A percentile compares a stretch with the other conserved stretches of the same genome.
phyloP scores from a whole-genome alignment of 306 rosid genomes.

The Begonia loranthoides region DNA sequence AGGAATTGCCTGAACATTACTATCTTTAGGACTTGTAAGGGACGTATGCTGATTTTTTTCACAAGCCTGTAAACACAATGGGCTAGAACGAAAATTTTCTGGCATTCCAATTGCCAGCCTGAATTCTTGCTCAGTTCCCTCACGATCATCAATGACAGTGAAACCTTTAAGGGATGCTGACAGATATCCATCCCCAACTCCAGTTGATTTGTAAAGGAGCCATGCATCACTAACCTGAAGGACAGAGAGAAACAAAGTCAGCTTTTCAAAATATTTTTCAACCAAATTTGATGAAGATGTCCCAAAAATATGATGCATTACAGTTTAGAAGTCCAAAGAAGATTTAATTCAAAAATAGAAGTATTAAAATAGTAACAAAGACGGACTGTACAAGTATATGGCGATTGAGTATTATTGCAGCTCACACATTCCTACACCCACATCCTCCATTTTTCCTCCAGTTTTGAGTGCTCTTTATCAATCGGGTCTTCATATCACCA shows the following conservation, averaged over 20 bases:
- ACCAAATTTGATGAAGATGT: no score
- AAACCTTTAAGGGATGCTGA: slow-evolving; percentile 84
- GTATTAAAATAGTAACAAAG: no score
- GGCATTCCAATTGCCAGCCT: slow-evolving; percentile 87
- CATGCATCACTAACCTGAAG: slow-evolving; percentile 74
- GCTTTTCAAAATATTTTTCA: neutral
- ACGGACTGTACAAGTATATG: no score
- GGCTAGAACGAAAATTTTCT: slow-evolving; percentile 29
- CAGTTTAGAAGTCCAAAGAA: no score
- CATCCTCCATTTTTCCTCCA: no score
- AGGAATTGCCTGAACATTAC: slow-evolving; percentile 35
- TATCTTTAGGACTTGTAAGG: slow-evolving; percentile 21
- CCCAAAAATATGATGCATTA: no score
- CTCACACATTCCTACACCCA: no score
- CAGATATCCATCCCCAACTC: slow-evolving; percentile 66
- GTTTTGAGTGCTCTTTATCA: no score
- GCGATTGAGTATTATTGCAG: no score
- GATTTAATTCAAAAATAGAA: no score
- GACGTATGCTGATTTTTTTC: slow-evolving; percentile 22
- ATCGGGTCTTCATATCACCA: no score
- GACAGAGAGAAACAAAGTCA: neutral
- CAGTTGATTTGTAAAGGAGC: slow-evolving; percentile 73
- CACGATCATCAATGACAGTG: slow-evolving; percentile 83
- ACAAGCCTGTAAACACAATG: slow-evolving; percentile 16
- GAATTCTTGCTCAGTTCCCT: slow-evolving; percentile 71